Conservation (phyloP, 306 rosid species). For the Chamaecrista fasciculata region DNA sequence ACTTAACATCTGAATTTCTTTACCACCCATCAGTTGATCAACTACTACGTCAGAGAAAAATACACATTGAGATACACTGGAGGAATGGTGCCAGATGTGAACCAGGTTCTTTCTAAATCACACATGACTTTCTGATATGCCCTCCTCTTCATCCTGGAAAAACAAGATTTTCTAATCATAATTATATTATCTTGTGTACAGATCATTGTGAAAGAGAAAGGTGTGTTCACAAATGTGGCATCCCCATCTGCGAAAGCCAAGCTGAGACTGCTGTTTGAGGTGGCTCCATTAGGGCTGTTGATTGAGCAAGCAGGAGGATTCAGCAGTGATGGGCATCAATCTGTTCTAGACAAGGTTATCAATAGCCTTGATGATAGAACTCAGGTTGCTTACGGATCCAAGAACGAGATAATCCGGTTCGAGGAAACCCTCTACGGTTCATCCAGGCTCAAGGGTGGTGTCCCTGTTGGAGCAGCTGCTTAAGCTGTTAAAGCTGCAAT, state of each 20-base stretch:
- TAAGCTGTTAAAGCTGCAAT: conserved; percentile 38
- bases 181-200: conserved; percentile 20
- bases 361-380: conserved; percentile 77
- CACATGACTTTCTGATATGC: not conserved
- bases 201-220: conserved; percentile 96
- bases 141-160: not conserved
- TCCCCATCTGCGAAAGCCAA: conserved; percentile 95
- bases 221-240: conserved; percentile 84
- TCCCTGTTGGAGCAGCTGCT: conserved; percentile 85
- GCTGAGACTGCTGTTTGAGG: conserved; percentile 90
- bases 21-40: conserved; percentile 60
- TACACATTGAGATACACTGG: conserved; percentile 98
- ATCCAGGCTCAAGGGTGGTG: conserved; percentile 89
- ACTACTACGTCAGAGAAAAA: conserved; percentile 77
- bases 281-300: conserved; percentile 87
- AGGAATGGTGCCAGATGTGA: conserved; percentile 99
- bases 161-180: not conserved
- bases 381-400: conserved; percentile 97
- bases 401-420: conserved; percentile 85
- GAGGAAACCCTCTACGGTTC: conserved; percentile 93
- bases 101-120: conserved; percentile 62
- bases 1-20: conserved; percentile 28
- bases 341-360: conserved; percentile 86
- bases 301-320: conserved; percentile 94
- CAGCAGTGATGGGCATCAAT: conserved; percentile 83